These are phyloP conservation scores for Exophiala sp. DNA, from an alignment of 2,329 filamentous ascomycete species.

Conservation along the genomic window DNA sequence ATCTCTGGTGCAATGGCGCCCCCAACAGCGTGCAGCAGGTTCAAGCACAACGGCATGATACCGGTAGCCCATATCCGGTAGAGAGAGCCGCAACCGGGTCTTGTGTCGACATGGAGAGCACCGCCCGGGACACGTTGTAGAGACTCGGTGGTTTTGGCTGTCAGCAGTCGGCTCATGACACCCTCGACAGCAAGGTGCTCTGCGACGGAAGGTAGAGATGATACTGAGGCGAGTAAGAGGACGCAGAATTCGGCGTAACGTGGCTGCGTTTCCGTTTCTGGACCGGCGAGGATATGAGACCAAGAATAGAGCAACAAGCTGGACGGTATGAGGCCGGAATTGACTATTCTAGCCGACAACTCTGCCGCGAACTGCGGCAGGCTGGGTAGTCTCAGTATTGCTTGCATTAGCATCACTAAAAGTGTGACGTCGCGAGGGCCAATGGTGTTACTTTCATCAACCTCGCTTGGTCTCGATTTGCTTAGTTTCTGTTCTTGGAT, in stretches of 20 bases:
- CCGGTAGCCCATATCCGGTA: slow-evolving; percentile 89
- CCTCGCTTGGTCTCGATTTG: slow-evolving; percentile 1
- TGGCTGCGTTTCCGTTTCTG: slow-evolving; percentile 63
- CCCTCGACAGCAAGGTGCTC: slow-evolving; percentile 89
- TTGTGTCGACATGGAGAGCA: slow-evolving; percentile 75
- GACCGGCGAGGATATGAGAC: slow-evolving; percentile 74
- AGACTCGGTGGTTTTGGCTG: slow-evolving; percentile 73
- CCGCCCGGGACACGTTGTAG: slow-evolving; percentile 62
- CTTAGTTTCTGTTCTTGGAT: slow-evolving; percentile 68
- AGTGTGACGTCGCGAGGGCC: slow-evolving; percentile 79
- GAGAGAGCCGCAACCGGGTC: slow-evolving; percentile 64
- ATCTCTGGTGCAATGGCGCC: slow-evolving; percentile 80
- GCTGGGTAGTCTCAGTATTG: slow-evolving; percentile 72
- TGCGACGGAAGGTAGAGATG: slow-evolving; percentile 73
- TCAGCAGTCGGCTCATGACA: slow-evolving; percentile 72
- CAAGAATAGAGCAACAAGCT: slow-evolving; percentile 88
- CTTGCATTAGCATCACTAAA: slow-evolving; percentile 82
- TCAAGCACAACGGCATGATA: slow-evolving; percentile 81
- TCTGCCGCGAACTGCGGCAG: slow-evolving; percentile 69
- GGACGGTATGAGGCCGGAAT: slow-evolving; percentile 68
- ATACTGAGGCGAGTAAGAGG: slow-evolving; percentile 83
- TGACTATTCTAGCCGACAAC: slow-evolving; percentile 65
- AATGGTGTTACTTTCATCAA: slow-evolving; percentile 41
- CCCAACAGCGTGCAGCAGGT: slow-evolving; percentile 78
- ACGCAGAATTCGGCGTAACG: slow-evolving; percentile 91